phyloP scores from a whole-genome alignment of 441 rosid genomes.

The Bruguiera hainesii region DNA sequence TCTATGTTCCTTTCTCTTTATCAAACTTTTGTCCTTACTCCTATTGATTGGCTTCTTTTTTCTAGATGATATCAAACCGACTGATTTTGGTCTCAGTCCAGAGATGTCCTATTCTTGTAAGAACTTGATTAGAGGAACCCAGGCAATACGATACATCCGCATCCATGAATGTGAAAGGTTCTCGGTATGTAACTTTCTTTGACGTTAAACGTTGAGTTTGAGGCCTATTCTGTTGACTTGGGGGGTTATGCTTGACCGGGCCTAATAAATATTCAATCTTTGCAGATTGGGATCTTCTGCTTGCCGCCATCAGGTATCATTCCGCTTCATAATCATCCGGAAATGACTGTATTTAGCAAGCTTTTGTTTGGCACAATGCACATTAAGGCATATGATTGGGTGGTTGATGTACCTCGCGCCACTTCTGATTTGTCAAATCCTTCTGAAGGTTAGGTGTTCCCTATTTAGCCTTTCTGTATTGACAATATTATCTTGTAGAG shows the following conservation, averaged over 20 bases:
- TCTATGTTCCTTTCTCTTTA: neutral
- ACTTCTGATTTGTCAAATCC: slow-evolving; percentile 8
- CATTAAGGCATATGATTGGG: slow-evolving; percentile 95
- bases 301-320: slow-evolving; percentile 82
- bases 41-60: slow-evolving; percentile 7
- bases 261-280: slow-evolving; percentile 14
- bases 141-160: slow-evolving; percentile 56
- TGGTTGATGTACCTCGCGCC: slow-evolving; percentile 3
- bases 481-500: neutral
- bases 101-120: slow-evolving; percentile 43
- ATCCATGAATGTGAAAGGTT: slow-evolving; percentile 55
- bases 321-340: slow-evolving; percentile 96
- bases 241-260: neutral
- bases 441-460: slow-evolving; percentile 30
- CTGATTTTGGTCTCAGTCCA: slow-evolving; percentile 55
- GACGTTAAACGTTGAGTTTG: neutral
- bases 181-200: slow-evolving; percentile 46
- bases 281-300: slow-evolving; percentile 90
- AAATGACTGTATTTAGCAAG: slow-evolving; percentile 96
- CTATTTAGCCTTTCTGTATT: neutral
- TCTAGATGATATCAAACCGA: slow-evolving; percentile 58
- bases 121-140: slow-evolving; percentile 16
- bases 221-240: neutral
- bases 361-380: slow-evolving; percentile 88
- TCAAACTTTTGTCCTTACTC: slow-evolving; percentile 3